phyloP scores from a whole-genome alignment of 108 stramenopile genomes.

The Skeletonema grethae region DNA sequence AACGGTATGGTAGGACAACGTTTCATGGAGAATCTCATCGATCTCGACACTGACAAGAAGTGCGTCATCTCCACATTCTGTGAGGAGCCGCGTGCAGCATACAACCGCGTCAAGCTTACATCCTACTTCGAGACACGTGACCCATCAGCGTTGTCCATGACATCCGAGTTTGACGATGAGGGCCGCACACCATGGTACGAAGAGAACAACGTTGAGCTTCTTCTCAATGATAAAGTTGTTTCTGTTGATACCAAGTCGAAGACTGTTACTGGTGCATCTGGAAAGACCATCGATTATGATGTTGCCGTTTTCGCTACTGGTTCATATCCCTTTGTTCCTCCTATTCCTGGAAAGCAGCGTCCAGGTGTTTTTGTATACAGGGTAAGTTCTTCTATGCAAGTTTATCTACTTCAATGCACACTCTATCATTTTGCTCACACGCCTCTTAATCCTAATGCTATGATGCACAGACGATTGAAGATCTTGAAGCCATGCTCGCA shows the following conservation, averaged over 20 bases:
- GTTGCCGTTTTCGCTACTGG: constrained; percentile 93
- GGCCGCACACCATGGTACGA: constrained; percentile 88
- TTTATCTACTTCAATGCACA: background rate
- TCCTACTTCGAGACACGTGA: constrained; percentile 91
- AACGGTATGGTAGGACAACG: constrained; percentile 88
- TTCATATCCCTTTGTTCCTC: constrained; percentile 92
- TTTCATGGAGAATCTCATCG: constrained; percentile 90
- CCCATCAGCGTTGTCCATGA: constrained; percentile 83
- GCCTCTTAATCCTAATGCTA: background rate
- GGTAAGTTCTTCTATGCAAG: constrained; percentile 20
- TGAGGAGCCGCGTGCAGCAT: constrained; percentile 91
- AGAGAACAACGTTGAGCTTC: constrained; percentile 80
- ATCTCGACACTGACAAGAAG: constrained; percentile 60
- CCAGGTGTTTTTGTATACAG: constrained; percentile 95
- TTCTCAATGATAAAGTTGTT: constrained; percentile 83
- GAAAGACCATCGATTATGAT: constrained; percentile 82
- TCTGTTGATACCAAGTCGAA: constrained; percentile 83
- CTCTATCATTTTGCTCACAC: background rate
- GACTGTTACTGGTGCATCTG: constrained; percentile 76
- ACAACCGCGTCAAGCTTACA: constrained; percentile 93
- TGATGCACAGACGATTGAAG: constrained; percentile 77
- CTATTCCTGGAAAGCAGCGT: constrained; percentile 89
- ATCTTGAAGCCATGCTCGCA: constrained; percentile 88
- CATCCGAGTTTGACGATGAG: constrained; percentile 74
- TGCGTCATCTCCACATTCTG: constrained; percentile 87